Evolutionary conservation across 2,329 filamentous ascomycete genomes (phyloP).

Genomic region (Sarocladiaceae sp.): DNA sequence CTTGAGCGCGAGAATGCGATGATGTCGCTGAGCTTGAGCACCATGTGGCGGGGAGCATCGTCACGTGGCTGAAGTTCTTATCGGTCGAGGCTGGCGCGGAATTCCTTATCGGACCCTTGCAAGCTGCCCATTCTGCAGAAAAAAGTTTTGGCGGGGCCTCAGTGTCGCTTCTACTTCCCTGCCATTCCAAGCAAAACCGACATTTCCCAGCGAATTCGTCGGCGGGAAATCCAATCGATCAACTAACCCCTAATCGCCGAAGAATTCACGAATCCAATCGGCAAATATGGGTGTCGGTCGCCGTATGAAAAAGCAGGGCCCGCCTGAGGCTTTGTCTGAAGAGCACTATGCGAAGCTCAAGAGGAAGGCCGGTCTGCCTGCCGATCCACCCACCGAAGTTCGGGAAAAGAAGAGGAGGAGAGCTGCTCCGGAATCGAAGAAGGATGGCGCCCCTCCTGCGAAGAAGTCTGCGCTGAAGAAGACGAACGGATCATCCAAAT

Average conservation of each 20-base stretch:
- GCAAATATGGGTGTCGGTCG: conserved; percentile 81
- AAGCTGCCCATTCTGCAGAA: conserved; percentile 5
- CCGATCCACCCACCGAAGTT: conserved; percentile 52
- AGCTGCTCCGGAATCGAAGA: conserved; percentile 25
- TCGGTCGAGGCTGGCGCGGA: conserved; percentile 28
- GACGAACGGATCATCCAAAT: conserved; percentile 26
- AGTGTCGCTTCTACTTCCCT: conserved; percentile 8
- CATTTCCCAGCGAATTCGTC: conserved; percentile 1
- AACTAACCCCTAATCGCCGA: conserved; percentile 10
- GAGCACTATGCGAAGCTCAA: conserved; percentile 74
- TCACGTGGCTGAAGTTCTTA: conserved; percentile 20
- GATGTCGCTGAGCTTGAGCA: no score
- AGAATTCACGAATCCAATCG: background rate
- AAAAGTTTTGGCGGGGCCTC: conserved; percentile 37
- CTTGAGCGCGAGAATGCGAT: background rate
- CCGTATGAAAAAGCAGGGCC: conserved; percentile 93
- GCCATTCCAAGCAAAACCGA: background rate
- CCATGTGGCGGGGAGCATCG: conserved; percentile 7
- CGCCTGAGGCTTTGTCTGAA: conserved; percentile 78
- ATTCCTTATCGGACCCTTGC: conserved; percentile 25
- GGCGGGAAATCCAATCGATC: background rate
- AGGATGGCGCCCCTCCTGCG: conserved; percentile 13
- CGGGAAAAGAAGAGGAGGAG: conserved; percentile 58
- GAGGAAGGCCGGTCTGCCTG: conserved; percentile 73
- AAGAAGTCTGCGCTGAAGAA: conserved; percentile 27